These are phyloP conservation scores for Dictyostelium discoideum DNA, from an alignment of 78 protist genomes.

Conservation along the genomic window DNA sequence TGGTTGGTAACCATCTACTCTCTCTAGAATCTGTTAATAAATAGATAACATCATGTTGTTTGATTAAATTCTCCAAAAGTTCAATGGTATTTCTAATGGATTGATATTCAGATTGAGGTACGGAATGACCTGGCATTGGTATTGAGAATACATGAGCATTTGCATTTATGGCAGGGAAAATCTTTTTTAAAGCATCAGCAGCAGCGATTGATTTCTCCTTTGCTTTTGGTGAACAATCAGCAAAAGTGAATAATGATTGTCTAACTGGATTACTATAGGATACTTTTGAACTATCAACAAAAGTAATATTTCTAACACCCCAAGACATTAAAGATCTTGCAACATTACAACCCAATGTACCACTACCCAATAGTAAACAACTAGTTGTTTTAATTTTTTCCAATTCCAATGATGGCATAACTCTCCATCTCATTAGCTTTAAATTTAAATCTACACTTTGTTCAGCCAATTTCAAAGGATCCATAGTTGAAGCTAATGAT, in stretches of 20 bases:
- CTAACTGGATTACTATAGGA: slow-evolving; percentile 97
- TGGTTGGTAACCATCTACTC: slow-evolving; percentile 97
- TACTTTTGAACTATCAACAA: slow-evolving; percentile 96
- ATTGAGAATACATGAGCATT: slow-evolving; percentile 85
- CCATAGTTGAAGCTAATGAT: slow-evolving; percentile 73
- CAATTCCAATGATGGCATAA: slow-evolving; percentile 93
- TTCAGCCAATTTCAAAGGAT: slow-evolving; percentile 76
- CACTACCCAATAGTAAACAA: slow-evolving; percentile 98
- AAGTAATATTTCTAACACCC: slow-evolving; percentile 97
- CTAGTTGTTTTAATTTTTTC: slow-evolving; percentile 81
- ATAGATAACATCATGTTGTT: slow-evolving; percentile 94
- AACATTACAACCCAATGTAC: slow-evolving; percentile 99
- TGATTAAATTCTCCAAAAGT: slow-evolving; percentile 75
- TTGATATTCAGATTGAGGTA: slow-evolving; percentile 6
- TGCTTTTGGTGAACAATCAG: slow-evolving; percentile 88
- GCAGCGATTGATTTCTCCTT: slow-evolving; percentile 94
- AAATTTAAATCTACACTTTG: slow-evolving; percentile 93
- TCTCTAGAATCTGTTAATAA: slow-evolving; percentile 98
- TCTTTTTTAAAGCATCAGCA: slow-evolving; percentile 80
- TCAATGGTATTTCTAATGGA: not conserved
- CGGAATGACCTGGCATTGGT: slow-evolving; percentile 99
- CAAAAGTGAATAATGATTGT: slow-evolving; percentile 92
- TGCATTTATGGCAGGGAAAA: slow-evolving; percentile 83
- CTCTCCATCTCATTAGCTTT: slow-evolving; percentile 98
- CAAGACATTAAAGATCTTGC: slow-evolving; percentile 95